Evolutionary conservation across 2,329 filamentous ascomycete species (phyloP), one percentile per base, ranked within the genome.

Genomic region (Trichophyton verrucosum): DNA sequence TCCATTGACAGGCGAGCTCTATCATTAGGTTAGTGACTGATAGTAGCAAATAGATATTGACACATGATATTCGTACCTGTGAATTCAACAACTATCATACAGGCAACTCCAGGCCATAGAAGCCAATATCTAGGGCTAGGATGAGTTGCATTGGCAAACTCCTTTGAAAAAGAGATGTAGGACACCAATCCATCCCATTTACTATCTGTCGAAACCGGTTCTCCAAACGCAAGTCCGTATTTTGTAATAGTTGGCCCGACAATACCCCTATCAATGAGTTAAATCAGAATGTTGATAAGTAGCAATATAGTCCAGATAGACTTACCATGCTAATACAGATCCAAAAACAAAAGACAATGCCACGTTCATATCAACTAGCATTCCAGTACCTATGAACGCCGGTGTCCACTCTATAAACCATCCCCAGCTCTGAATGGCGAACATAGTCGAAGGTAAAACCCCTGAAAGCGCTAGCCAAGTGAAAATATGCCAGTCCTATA

Each of bases 361-460:
- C 15, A 81, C 78, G 69, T 84, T 84, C 64, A 83, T 73, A 61
- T 81, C 81, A 64, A 83, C 81, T 47, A 84, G 76, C 71, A 84
- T 81, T 49, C 81, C 81, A 47, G 77, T 78, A 4, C 82, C 82
- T 63, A 84, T 82, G 71, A 85, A 84, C 40, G 82, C 82, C 0
- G 82, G 82, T 0, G 82, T 84, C 65, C 77, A 79, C 65, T 84
- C 81, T 53, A 83, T 74, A 64, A 80, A 75, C 82, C 82, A 85
- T 11, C 81, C 81, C 83, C 82, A 85, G 70, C 79, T 82, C 70
- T 85, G 81, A 68, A 63, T 61, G 9, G 55, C 46, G 30, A 59
- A 60, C 20, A 58, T 51, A 38, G 38, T 47, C 2, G 47, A 47
- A 15, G 59, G 55, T 2, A 60, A 33, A 33, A 61, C 69, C 65